These are phyloP conservation scores for Trichoderma aggressivum DNA, from an alignment of 2,329 filamentous ascomycete genomes.

Conservation along the genomic window DNA sequence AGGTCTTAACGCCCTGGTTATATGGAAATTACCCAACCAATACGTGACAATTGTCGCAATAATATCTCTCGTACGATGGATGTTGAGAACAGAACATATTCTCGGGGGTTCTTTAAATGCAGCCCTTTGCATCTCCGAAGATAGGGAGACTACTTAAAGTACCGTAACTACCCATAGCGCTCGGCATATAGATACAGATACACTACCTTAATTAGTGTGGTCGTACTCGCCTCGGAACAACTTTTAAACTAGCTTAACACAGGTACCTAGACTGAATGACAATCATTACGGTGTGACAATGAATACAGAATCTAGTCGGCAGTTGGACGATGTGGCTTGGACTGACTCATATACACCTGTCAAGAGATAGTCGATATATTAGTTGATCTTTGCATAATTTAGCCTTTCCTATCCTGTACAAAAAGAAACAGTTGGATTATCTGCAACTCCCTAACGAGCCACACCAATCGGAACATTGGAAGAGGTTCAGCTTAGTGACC, in stretches of 20 bases:
- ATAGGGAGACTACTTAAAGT: not conserved
- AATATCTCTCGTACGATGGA: too few relatives aligned
- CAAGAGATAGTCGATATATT: not conserved
- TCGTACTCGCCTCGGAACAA: not conserved
- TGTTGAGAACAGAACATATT: not conserved
- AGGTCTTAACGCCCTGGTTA: not conserved
- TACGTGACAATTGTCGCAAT: not conserved
- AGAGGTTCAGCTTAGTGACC: not conserved
- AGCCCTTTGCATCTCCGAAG: not conserved
- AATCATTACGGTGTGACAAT: not conserved
- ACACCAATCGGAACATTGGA: not conserved
- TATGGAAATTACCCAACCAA: not conserved
- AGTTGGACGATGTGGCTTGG: not conserved
- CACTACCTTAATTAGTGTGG: not conserved
- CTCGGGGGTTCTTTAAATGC: not conserved
- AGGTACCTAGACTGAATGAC: fast-evolving
- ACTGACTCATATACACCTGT: not conserved
- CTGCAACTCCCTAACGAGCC: not conserved
- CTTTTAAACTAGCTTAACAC: not conserved
- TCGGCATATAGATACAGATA: not conserved
- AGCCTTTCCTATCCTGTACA: fast-evolving
- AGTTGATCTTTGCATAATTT: not conserved
- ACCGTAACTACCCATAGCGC: not conserved
- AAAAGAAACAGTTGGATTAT: not conserved
- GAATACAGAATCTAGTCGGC: not conserved